These are phyloP conservation scores for Penicillium desertorum DNA, from an alignment of 495 filamentous ascomycete species.

Conservation along the genomic window DNA sequence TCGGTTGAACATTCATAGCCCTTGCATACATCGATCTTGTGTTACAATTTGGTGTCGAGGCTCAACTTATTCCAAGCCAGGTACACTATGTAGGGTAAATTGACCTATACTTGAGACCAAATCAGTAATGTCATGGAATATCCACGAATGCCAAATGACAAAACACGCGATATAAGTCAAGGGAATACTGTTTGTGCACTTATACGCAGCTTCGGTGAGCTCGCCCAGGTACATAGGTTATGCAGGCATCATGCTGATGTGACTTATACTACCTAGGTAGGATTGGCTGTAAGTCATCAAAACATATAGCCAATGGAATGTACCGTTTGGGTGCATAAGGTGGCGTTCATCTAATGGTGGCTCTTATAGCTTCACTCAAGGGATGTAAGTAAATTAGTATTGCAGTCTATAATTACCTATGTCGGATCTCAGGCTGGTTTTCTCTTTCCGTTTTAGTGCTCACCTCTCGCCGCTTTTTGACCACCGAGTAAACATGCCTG, in stretches of 20 bases:
- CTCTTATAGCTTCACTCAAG: neutral
- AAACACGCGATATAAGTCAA: neutral
- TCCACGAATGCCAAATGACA: neutral
- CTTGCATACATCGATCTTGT: conserved; percentile 6
- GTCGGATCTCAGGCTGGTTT: too few species aligned
- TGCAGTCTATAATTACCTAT: neutral
- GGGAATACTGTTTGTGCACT: neutral
- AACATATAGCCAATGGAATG: neutral
- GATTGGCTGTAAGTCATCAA: neutral
- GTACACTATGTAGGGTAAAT: neutral
- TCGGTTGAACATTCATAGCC: neutral
- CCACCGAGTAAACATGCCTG: too few species aligned
- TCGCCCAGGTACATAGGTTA: too few species aligned
- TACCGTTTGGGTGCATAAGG: neutral
- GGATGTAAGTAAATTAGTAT: neutral
- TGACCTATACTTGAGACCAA: neutral
- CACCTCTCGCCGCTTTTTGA: too few species aligned
- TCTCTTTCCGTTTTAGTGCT: too few species aligned
- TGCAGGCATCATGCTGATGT: neutral
- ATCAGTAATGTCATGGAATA: neutral
- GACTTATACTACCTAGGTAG: too few species aligned
- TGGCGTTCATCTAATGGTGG: neutral
- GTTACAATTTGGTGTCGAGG: neutral
- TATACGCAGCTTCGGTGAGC: too few species aligned
- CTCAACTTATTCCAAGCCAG: neutral